Evolutionary conservation across 352 stramenopile species (phyloP), one percentile per base, ranked within the genome.

Genomic region (Phytophthora crassamura): DNA sequence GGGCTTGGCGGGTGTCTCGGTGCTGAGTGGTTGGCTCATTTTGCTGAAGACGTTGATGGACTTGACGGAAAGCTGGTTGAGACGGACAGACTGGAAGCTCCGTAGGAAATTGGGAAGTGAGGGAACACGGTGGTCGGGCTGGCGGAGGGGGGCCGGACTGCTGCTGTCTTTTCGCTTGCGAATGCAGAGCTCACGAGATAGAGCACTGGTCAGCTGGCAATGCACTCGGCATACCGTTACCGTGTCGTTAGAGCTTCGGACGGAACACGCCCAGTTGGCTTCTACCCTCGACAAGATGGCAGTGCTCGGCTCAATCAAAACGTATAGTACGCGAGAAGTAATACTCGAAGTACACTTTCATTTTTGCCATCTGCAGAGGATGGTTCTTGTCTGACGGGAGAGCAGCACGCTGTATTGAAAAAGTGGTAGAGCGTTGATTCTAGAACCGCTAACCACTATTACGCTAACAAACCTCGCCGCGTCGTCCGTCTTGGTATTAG

Each of bases 61-160:
- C 7, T 35, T 51, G 55, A 32, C 35, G 34, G 28, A 16, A 18
- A 10, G 22, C 43, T 36, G 18, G 30, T 32, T 46, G 38, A 46
- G 61, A 64, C 60, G 51, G 45, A 61, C 30, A 7, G 38, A 51
- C 35, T 53, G 9, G 33, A 39, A 6, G n/a, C 20, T 64, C 41
- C 38, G 40, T 52, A 63, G 56, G 43, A 55, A 67, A 56, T 72
- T 43, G 43, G 38, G 35, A 56, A 72, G 12, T 72, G 64, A 67
- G n/a, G 28, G 39, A 5, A 1, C 39, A 28, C 4, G 2, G 6
- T 9, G 39, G n/a, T 45, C 20, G 12, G 38, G 12, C n/a, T 16
- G 12, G 39, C 20, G n/a, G 4, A 25, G 28, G 12, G 20, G 8
- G 14, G 15, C 39, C n/a, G 7, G 12, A 20, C 14, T 9, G 15